Percentiles rank a stretch among this genome's conserved stretches.
These are phyloP conservation scores for Cryptosporidium muris DNA, from an alignment of 169 alveolate species.

Conservation along the genomic window DNA sequence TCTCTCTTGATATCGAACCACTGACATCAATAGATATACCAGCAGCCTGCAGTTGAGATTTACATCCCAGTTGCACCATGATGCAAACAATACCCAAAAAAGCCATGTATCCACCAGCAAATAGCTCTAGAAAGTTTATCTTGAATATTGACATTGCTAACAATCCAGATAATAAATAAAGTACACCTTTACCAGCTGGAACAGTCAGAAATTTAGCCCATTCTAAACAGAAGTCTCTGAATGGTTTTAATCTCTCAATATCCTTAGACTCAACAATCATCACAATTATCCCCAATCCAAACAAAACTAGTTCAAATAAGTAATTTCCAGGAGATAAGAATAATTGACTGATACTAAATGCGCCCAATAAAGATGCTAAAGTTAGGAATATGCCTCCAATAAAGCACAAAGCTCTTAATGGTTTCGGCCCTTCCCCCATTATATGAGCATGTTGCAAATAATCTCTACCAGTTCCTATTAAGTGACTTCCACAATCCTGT, in stretches of 20 bases:
- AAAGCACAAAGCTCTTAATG: conserved; percentile 63
- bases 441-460: conserved; percentile 61
- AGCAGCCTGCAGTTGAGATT: conserved; percentile 66
- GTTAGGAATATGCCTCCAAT: conserved; percentile 68
- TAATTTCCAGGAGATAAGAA: conserved; percentile 67
- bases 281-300: conserved; percentile 60
- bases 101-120: conserved; percentile 68
- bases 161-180: conserved; percentile 50
- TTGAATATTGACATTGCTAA: conserved; percentile 67
- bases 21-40: conserved; percentile 54
- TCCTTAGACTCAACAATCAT: conserved; percentile 68
- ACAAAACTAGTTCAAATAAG: conserved; percentile 52
- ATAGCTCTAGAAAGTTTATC: conserved; percentile 52
- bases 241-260: conserved; percentile 49
- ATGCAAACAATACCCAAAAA: conserved; percentile 59
- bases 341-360: conserved; percentile 61
- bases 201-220: conserved; percentile 71
- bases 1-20: conserved; percentile 60
- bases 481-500: conserved; percentile 65
- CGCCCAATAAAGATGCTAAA: conserved; percentile 59
- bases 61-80: conserved; percentile 68
- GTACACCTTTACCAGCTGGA: conserved; percentile 66
- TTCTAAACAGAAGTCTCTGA: conserved; percentile 69
- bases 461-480: conserved; percentile 64
- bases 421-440: conserved; percentile 69